Evolutionary conservation across 176 grass and related monocot species (phyloP), one percentile per base, ranked within the genome.

Genomic region (Phoenix roebelenii): DNA sequence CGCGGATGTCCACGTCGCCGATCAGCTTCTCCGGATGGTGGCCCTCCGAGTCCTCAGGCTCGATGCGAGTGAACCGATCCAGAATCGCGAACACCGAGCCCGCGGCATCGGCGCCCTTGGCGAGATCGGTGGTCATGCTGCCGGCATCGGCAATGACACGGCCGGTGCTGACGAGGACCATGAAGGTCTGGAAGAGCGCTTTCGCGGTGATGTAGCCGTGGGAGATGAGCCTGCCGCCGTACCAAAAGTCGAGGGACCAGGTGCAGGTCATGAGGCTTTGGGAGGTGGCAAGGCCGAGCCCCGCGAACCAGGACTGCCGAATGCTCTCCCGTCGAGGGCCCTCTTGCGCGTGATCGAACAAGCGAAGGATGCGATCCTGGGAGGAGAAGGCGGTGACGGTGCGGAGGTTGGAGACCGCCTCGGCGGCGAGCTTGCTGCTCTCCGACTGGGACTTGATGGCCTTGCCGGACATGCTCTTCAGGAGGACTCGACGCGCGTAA

Each of bases 241-340:
- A 98, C 93, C 93, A 98, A 60, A 98, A 98, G 58, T 98, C 93
- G 7, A 98, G 87, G 52, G 93, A 81, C 87, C 87, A 98, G 54
- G 93, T 89, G 71, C 63, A 73, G 51, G 74, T 85, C 81, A 85
- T 89, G 28, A 98, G 73, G 67, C 87, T 92, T 79, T 89, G 90
- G 48, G 93, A 98, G 55, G 73, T 83, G 35, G 83, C 79, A 3
- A 98, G 87, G 60, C 87, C 87, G 10, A 91, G 57, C 24, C 93
- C 93, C 15, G 93, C 93, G 58, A 80, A 85, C 93, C 93, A 98
- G 16, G 87, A 82, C 32, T 92, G 93, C 1, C 83, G 72, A 58
- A 85, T 67, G 76, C 81, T 85, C 86, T 98, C 93, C 53, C 68
- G 62, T n/a, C 72, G 70, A 60, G 93, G 87, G 7, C 87, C 84